phyloP scores from a whole-genome alignment of 441 rosid genomes.

The Capsella rubella region DNA sequence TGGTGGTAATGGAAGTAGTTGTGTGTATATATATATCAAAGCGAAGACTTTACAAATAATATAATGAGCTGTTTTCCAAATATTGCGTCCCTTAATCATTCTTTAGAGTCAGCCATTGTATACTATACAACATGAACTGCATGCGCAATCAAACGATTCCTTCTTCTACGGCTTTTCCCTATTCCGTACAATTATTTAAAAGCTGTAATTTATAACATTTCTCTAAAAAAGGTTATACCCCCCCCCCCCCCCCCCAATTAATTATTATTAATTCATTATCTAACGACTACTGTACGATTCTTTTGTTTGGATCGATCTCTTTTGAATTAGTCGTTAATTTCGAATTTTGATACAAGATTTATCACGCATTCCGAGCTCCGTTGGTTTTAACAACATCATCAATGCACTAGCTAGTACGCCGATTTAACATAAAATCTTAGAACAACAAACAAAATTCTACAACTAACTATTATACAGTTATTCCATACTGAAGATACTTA shows the following conservation, averaged over 20 bases:
- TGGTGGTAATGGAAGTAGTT: conserved; percentile 15
- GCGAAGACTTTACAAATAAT: conserved; percentile 33
- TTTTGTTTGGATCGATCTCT: conserved; percentile 19
- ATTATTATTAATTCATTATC: background rate
- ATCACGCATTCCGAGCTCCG: conserved; percentile 7
- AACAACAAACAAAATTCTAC: background rate
- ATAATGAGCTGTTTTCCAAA: conserved; percentile 42
- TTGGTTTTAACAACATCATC: background rate
- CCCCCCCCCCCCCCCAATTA: conserved; percentile 13
- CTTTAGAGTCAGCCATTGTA: conserved; percentile 33
- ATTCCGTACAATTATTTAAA: conserved; percentile 43
- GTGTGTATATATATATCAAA: background rate
- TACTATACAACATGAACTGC: conserved; percentile 1
- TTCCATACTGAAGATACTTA: background rate
- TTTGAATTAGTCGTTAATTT: conserved; percentile 25
- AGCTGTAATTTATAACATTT: conserved; percentile 27
- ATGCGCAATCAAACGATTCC: conserved; percentile 46
- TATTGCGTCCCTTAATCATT: conserved; percentile 41
- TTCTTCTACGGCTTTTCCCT: conserved; percentile 39
- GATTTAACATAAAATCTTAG: too few species aligned
- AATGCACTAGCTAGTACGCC: background rate
- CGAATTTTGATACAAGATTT: conserved; percentile 22
- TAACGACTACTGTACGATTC: conserved; percentile 1
- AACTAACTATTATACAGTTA: background rate
- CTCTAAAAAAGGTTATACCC: conserved; percentile 18